Evolutionary conservation across 75 land plant genomes (phyloP), one percentile per base, ranked within the genome.

Genomic region (Picea glauca): DNA sequence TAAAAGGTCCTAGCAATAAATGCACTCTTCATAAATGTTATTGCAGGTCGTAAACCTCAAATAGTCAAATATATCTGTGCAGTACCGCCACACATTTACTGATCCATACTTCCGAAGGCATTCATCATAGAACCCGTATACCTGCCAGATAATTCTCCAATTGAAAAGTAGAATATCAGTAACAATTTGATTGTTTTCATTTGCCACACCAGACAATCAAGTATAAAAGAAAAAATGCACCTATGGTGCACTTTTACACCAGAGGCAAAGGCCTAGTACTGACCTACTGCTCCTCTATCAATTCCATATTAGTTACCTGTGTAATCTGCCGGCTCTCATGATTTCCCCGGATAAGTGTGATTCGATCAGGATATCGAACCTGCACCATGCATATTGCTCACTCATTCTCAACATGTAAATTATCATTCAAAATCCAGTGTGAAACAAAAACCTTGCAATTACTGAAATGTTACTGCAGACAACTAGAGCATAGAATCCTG

Each of bases 281-380:
- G 26, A 43, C 46, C 17, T 68, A 20, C 74, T 20, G 13, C 23
- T 40, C 23, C 50, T 32, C 23, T 66, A 66, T 43, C 56, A 50
- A 50, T 50, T 50, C 56, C 56, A 43, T 30, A 54, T 56, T 30
- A 31, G 26, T 38, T 50, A 96, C 99, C 96, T 98, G 99, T 72
- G 99, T 98, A 59, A 98, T 98, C 79, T 98, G 99, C 56, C 99
- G 89, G 81, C 99, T 98, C 80, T 98, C 99, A 89, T 98, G 99
- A 73, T 98, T 98, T 73, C 99, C 99, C 74, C 99, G 88, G 62
- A 98, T 98, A 35, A 98, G 90, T 12, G 99, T 98, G 76, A 98
- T 98, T 60, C 99, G 86, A 81, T 98, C 99, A 56, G 99, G 99
- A 87, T 98, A 98, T 74, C 98, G 85, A 38, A 98, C 99, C 99